Percentiles rank a stretch among this genome's conserved stretches.
phyloP scores from a whole-genome alignment of 2,329 filamentous ascomycete species.

The Podosphaera fusca region DNA sequence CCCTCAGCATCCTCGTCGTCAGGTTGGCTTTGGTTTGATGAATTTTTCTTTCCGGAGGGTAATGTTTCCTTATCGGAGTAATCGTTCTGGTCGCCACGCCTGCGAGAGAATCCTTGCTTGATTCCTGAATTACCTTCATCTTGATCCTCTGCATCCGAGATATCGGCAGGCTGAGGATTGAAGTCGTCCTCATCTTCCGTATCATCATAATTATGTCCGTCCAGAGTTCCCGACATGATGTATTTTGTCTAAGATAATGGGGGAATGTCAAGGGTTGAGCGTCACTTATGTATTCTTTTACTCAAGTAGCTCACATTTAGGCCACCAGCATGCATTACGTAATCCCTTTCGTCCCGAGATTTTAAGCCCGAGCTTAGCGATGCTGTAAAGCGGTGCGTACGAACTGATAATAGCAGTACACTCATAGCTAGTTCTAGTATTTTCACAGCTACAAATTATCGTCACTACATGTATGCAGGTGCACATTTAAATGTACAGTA shows the following conservation, averaged over 20 bases:
- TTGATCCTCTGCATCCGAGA: slow-evolving; percentile 45
- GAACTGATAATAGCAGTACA: too few relatives aligned
- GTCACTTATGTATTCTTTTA: too few relatives aligned
- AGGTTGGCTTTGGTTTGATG: background rate
- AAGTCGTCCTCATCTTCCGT: slow-evolving; percentile 69
- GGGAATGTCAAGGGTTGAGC: background rate
- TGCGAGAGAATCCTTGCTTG: slow-evolving; percentile 5
- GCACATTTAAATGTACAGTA: too few relatives aligned
- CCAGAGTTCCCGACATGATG: background rate
- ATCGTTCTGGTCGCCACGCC: slow-evolving; percentile 16
- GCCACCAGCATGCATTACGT: too few relatives aligned
- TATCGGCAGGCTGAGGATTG: slow-evolving; percentile 54
- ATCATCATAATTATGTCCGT: slow-evolving; percentile 20
- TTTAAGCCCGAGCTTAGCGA: too few relatives aligned
- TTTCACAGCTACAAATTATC: too few relatives aligned
- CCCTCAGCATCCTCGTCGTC: slow-evolving; percentile 3
- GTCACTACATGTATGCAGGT: too few relatives aligned
- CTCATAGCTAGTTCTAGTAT: too few relatives aligned
- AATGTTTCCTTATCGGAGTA: slow-evolving; percentile 22
- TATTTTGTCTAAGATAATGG: background rate
- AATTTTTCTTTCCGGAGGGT: slow-evolving; percentile 16
- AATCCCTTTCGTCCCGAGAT: too few relatives aligned
- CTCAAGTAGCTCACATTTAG: too few relatives aligned
- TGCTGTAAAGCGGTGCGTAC: too few relatives aligned
- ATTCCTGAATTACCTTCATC: slow-evolving; percentile 12